These are phyloP conservation scores for Aspergillus japonicus DNA, from an alignment of 2,329 filamentous ascomycete genomes.

Conservation along the genomic window DNA sequence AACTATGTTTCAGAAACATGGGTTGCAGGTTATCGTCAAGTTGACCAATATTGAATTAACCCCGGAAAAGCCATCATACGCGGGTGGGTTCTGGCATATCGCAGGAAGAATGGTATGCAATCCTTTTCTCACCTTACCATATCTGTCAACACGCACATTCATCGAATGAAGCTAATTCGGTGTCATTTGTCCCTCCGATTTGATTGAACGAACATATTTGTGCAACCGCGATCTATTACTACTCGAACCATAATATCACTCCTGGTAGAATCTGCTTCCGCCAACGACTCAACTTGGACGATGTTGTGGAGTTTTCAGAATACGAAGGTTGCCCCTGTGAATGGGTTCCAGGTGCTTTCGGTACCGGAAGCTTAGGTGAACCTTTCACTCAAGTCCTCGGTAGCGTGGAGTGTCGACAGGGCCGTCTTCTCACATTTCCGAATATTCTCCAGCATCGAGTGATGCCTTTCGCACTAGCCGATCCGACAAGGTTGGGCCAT, in stretches of 20 bases:
- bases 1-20: slow-evolving; percentile 33
- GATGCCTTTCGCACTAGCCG: slow-evolving; percentile 50
- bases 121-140: neutral
- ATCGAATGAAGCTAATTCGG: neutral
- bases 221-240: slow-evolving; percentile 65
- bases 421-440: slow-evolving; percentile 12
- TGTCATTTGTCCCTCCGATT: neutral
- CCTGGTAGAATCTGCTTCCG: slow-evolving; percentile 53
- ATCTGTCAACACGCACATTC: neutral
- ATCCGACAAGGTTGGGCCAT: slow-evolving; percentile 55
- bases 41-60: slow-evolving; percentile 61
- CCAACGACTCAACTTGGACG: slow-evolving; percentile 27
- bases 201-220: slow-evolving; percentile 60
- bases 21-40: slow-evolving; percentile 56
- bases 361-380: neutral
- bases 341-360: no score
- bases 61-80: slow-evolving; percentile 57
- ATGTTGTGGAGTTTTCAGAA: neutral
- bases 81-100: slow-evolving; percentile 43
- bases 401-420: slow-evolving; percentile 6
- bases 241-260: slow-evolving; percentile 62
- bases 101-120: slow-evolving; percentile 42
- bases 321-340: neutral
- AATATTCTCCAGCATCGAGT: slow-evolving; percentile 52
- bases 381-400: slow-evolving; percentile 14